Evolutionary conservation across 2,329 filamentous ascomycete genomes (phyloP).

Genomic region (Pyricularia sp.): DNA sequence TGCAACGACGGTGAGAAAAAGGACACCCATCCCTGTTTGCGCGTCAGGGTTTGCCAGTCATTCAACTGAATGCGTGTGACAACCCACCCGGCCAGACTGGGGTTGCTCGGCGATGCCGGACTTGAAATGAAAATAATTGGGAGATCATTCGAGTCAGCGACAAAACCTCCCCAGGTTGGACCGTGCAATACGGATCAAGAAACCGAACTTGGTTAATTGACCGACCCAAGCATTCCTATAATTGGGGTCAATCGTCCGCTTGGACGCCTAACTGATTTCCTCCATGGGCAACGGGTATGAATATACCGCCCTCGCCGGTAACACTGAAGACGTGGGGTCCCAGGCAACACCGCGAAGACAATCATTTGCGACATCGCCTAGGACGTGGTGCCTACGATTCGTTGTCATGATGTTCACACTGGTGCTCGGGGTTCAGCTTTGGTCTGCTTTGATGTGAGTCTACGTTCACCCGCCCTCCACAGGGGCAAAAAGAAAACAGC

Average conservation of each 20-base stretch:
- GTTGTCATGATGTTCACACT: slow-evolving; percentile 9
- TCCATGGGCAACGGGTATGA: not conserved
- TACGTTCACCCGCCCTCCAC: not conserved
- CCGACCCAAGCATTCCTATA: too few relatives aligned
- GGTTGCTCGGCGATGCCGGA: not conserved
- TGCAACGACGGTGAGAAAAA: not conserved
- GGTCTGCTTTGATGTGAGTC: slow-evolving; percentile 15
- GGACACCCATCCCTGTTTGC: not conserved
- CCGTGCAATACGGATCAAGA: not conserved
- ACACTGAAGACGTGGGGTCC: not conserved
- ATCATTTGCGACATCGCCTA: not conserved
- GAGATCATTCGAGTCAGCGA: not conserved
- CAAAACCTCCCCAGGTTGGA: not conserved
- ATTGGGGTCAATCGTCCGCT: too few relatives aligned
- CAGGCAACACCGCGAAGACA: not conserved
- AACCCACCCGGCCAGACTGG: not conserved
- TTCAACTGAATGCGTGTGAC: not conserved
- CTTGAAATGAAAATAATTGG: not conserved
- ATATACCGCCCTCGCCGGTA: not conserved
- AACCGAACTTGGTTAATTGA: not conserved
- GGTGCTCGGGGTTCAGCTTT: slow-evolving; percentile 9
- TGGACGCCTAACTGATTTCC: not conserved
- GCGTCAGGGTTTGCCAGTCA: not conserved
- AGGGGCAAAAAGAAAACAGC: not conserved
- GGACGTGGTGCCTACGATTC: not conserved